Evolutionary conservation across 192 early-diverging fungal genomes (phyloP), one percentile per base, ranked within the genome.

Genomic region (Jimgerdemannia lactiflua): DNA sequence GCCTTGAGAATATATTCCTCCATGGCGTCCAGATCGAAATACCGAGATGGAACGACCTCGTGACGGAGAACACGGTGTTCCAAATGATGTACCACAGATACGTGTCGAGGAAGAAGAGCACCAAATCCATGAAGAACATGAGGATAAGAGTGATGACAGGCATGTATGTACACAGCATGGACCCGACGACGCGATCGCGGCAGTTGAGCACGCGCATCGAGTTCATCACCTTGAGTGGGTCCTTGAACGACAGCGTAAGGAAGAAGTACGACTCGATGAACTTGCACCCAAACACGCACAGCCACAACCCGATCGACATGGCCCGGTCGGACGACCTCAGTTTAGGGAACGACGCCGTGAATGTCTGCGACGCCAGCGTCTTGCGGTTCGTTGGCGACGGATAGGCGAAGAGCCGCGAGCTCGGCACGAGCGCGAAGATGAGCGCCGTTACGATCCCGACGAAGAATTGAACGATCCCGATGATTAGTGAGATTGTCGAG

Each of bases 41-140:
- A 20, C 93, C 94, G 4, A 93, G 86, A 40, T 90, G 86, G 76
- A 95, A 93, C 3, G 93, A 90, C 49, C 86, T 87, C 17, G 84
- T 85, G 43, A 95, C 89, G 2, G 94, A 94, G 68, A 96, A 93
- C 41, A 93, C 72, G 1, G 94, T 92, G 75, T 91, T 93, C 94
- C 94, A 95, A 49, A 95, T 90, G 8, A 94, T 89, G 71, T 94
- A 96, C 94, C 94, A 96, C 77, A 96, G 85, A 71, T 96, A 96
- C 0, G 94, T 96, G 74, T 95, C 94, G 69, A 95, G 82, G 77
- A 96, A 96, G 78, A 92, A 95, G 39, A 96, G 86, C 29, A 91
- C 84, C 65, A 94, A 74, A 68, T 93, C 89, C 19, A 91, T 87
- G 71, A 91, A 79, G 78, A 93, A 85, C 91, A 94, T 93, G 44